A percentile compares a stretch with the other conserved stretches of the same genome.
Conservation (phyloP, 768 basidiomycete genomes). For the Suillus decipiens region DNA sequence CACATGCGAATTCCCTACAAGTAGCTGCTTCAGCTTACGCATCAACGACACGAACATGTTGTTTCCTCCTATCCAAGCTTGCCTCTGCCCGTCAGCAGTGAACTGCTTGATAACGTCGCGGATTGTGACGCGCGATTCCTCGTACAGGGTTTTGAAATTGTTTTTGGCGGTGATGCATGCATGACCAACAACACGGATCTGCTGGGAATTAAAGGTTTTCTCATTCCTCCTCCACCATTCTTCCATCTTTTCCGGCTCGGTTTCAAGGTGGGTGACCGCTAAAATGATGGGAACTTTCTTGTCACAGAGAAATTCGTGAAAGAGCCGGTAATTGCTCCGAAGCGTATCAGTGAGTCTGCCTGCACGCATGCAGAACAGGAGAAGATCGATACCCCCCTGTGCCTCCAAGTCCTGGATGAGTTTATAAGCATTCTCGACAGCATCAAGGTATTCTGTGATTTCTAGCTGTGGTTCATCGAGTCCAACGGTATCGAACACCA, state of each 20-base stretch:
- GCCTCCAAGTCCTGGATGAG: conserved; percentile 35
- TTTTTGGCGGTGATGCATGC: conserved; percentile 42
- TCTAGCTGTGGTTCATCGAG: conserved; percentile 34
- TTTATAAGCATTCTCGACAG: conserved; percentile 31
- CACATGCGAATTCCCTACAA: conserved; percentile 20
- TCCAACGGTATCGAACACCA: conserved; percentile 37
- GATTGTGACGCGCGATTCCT: conserved; percentile 32
- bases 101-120: conserved; percentile 21
- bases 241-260: conserved; percentile 33
- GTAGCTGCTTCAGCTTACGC: conserved; percentile 16
- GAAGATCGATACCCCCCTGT: conserved; percentile 39
- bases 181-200: conserved; percentile 33
- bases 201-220: conserved; percentile 27
- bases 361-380: conserved; percentile 41
- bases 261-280: conserved; percentile 43
- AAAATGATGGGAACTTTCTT: conserved; percentile 38
- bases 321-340: conserved; percentile 41
- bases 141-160: conserved; percentile 13
- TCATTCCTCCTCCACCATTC: conserved; percentile 43
- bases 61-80: conserved; percentile 27
- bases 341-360: conserved; percentile 38
- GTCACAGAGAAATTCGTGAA: conserved; percentile 41
- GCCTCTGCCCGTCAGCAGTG: conserved; percentile 25
- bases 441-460: conserved; percentile 24
- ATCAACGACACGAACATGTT: conserved; percentile 16